phyloP scores from a whole-genome alignment of 2,329 filamentous ascomycete genomes.

The Arthrobotrys entomopaga region DNA sequence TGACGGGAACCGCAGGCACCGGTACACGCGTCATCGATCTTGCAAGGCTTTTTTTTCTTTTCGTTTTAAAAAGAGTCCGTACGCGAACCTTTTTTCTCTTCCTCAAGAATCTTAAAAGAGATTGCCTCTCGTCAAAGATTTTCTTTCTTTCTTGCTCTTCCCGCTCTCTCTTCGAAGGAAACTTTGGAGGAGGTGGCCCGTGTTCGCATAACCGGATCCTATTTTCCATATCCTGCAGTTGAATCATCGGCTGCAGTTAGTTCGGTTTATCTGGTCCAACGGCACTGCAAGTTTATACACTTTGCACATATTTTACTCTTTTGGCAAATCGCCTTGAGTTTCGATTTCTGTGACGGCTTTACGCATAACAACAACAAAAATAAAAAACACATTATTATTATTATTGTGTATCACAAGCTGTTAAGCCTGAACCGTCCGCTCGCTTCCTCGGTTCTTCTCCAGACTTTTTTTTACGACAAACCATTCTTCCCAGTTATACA shows the following conservation, averaged over 20 bases:
- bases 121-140: constrained; percentile 1
- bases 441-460: constrained; percentile 52
- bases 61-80: constrained; percentile 29
- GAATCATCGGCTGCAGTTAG: constrained; percentile 30
- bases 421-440: constrained; percentile 47
- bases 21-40: constrained; percentile 53
- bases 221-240: constrained; percentile 26
- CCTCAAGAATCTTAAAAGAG: constrained; percentile 2
- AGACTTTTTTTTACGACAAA: constrained; percentile 20
- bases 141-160: too few relatives aligned
- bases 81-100: constrained; percentile 18
- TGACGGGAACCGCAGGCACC: constrained; percentile 54
- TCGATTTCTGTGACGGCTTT: constrained; percentile 42
- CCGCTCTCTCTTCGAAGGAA: constrained; percentile 43
- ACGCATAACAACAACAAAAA: constrained; percentile 8
- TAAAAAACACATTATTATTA: too few relatives aligned
- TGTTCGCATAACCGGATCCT: constrained; percentile 38
- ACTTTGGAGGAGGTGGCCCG: constrained; percentile 35
- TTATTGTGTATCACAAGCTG: constrained; percentile 54
- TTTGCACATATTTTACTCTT: constrained; percentile 31
- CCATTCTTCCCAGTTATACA: constrained; percentile 42
- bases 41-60: constrained; percentile 18
- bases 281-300: constrained; percentile 27
- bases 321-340: constrained; percentile 27
- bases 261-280: constrained; percentile 27